phyloP scores from a whole-genome alignment of 75 land plant genomes.

The Larix kaempferi region DNA sequence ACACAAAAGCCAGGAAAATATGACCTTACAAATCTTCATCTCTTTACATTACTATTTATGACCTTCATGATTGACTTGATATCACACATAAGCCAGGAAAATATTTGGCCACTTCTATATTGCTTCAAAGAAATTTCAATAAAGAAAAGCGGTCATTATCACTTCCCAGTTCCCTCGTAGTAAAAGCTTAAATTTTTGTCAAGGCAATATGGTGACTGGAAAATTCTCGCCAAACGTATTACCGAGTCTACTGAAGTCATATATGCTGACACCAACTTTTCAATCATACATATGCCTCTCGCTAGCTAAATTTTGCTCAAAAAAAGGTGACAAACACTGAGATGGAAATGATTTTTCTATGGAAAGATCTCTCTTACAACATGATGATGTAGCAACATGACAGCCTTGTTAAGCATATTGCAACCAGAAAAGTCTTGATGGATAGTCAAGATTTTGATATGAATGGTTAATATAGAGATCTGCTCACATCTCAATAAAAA shows the following conservation, averaged over 20 bases:
- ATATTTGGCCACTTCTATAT: background rate
- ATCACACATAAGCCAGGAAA: background rate
- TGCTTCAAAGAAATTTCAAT: background rate
- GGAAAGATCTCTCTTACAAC: background rate
- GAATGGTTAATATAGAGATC: background rate
- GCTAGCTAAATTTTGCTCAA: background rate
- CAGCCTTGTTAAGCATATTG: background rate
- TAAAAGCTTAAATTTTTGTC: background rate
- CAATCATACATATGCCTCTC: background rate
- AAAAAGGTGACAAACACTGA: background rate
- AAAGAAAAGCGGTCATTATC: background rate
- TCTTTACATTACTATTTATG: background rate
- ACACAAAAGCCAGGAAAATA: background rate
- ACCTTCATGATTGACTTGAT: background rate
- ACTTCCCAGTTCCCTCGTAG: background rate
- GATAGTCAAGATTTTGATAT: background rate
- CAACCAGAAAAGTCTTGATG: background rate
- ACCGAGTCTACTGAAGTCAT: background rate
- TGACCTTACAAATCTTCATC: no score
- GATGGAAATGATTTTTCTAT: background rate
- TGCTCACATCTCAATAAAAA: background rate
- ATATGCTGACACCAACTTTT: background rate
- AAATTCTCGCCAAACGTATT: background rate
- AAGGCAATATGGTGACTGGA: background rate
- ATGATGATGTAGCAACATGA: background rate